These are phyloP conservation scores for Aspergillus ostianus DNA, from an alignment of 495 filamentous ascomycete species.

Conservation along the genomic window DNA sequence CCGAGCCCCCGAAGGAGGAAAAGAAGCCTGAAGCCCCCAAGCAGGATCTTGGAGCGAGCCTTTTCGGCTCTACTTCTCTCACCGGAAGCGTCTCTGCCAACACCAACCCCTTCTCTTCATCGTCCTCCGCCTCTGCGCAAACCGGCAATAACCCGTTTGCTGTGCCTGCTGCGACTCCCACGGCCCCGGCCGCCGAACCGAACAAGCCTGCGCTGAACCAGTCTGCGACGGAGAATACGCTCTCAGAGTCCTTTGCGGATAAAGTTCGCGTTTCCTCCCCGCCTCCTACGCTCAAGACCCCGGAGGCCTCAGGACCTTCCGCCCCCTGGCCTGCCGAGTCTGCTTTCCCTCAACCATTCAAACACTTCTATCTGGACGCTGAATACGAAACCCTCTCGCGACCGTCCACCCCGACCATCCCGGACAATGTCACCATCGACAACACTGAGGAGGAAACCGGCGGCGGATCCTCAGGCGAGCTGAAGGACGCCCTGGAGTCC, in stretches of 20 bases:
- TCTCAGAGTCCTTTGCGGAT: slow-evolving; percentile 73
- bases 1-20: slow-evolving; percentile 37
- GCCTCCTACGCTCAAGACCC: slow-evolving; percentile 34
- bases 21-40: slow-evolving; percentile 30
- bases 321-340: slow-evolving; percentile 73
- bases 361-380: slow-evolving; percentile 79
- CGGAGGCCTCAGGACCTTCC: slow-evolving; percentile 29
- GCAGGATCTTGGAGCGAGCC: slow-evolving; percentile 55
- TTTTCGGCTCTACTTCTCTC: slow-evolving; percentile 51
- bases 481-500: slow-evolving; percentile 81
- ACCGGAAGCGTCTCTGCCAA: slow-evolving; percentile 46
- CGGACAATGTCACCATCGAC: slow-evolving; percentile 56
- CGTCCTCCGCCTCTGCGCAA: slow-evolving; percentile 22
- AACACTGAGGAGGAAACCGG: slow-evolving; percentile 48
- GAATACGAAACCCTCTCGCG: slow-evolving; percentile 79
- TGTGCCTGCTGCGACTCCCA: slow-evolving; percentile 30
- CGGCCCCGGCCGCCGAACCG: slow-evolving; percentile 28
- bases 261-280: slow-evolving; percentile 57
- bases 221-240: slow-evolving; percentile 26
- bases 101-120: slow-evolving; percentile 58
- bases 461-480: slow-evolving; percentile 57
- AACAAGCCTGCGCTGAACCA: slow-evolving; percentile 2
- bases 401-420: slow-evolving; percentile 43
- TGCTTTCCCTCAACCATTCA: slow-evolving; percentile 67
- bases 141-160: slow-evolving; percentile 49